Conservation (phyloP, 352 stramenopile genomes). For the Globisporangium carolinianum region DNA sequence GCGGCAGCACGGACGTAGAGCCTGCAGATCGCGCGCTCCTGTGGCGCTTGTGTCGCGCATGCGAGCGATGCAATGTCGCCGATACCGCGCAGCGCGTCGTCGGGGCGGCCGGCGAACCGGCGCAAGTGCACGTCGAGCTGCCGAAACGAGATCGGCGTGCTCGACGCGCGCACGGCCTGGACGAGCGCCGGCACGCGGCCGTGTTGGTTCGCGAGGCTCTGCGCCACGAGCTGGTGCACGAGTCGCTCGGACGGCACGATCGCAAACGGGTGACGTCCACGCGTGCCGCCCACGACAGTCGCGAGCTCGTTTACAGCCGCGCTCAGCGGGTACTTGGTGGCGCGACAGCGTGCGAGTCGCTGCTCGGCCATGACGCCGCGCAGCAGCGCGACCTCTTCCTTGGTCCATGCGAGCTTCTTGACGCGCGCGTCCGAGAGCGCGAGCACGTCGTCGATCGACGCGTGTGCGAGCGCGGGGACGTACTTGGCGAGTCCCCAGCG, state of each 20-base stretch:
- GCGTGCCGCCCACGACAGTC: not conserved
- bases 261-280: slow-evolving; percentile 53
- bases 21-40: slow-evolving; percentile 40
- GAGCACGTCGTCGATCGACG: slow-evolving; percentile 24
- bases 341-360: not conserved
- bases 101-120: slow-evolving; percentile 53
- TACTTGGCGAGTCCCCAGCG: slow-evolving; percentile 60
- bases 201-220: slow-evolving; percentile 72
- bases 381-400: slow-evolving; percentile 47
- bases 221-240: slow-evolving; percentile 37
- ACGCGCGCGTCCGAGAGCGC: slow-evolving; percentile 25
- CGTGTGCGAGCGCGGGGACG: slow-evolving; percentile 20
- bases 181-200: slow-evolving; percentile 48
- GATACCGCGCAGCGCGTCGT: slow-evolving; percentile 54
- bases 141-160: slow-evolving; percentile 57
- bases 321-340: slow-evolving; percentile 28
- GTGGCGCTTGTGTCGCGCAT: slow-evolving; percentile 29
- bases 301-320: slow-evolving; percentile 10
- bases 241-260: slow-evolving; percentile 43
- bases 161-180: slow-evolving; percentile 35
- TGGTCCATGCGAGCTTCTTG: slow-evolving; percentile 45
- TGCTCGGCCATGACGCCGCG: slow-evolving; percentile 14
- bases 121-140: slow-evolving; percentile 74
- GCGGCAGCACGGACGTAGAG: slow-evolving; percentile 34
- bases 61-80: slow-evolving; percentile 48